phyloP scores from a whole-genome alignment of 176 grass and related monocot genomes.

The Oryza coarctata region DNA sequence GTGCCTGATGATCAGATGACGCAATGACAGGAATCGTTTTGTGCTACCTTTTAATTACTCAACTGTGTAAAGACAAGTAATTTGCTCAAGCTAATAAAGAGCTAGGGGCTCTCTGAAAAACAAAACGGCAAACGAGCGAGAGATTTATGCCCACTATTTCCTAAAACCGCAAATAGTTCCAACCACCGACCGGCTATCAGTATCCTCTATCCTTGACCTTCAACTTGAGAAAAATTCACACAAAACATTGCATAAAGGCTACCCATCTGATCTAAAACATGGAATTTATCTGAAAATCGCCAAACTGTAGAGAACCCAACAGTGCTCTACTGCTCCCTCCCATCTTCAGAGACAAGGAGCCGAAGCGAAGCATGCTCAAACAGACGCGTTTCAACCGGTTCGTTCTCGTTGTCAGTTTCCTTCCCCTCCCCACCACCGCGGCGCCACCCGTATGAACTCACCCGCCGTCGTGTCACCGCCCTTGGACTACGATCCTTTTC shows the following conservation, averaged over 20 bases:
- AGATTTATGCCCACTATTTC: neutral
- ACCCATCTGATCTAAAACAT: neutral
- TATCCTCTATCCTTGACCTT: neutral
- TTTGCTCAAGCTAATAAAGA: neutral
- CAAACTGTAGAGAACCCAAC: neutral
- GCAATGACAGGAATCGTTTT: neutral
- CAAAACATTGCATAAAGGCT: neutral
- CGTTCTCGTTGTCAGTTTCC: slow-evolving; percentile 24
- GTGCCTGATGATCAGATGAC: neutral
- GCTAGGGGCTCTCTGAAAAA: neutral
- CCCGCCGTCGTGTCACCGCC: slow-evolving; percentile 29
- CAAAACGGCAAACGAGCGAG: neutral
- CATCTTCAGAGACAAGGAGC: neutral
- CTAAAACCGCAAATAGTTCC: neutral
- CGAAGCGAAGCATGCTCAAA: neutral
- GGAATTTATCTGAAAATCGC: neutral
- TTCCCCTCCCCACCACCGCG: slow-evolving; percentile 1
- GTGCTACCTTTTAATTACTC: neutral
- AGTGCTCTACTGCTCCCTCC: too few relatives aligned
- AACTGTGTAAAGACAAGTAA: neutral
- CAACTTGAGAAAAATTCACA: neutral
- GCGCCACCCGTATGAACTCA: slow-evolving; percentile 26
- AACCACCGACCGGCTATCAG: neutral
- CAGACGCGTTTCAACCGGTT: neutral
- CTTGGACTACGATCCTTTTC: slow-evolving; percentile 11